Percentiles rank a stretch among this genome's conserved stretches.
These are phyloP conservation scores for Termitomyces sp. DNA, from an alignment of 768 basidiomycete species.

Conservation along the genomic window DNA sequence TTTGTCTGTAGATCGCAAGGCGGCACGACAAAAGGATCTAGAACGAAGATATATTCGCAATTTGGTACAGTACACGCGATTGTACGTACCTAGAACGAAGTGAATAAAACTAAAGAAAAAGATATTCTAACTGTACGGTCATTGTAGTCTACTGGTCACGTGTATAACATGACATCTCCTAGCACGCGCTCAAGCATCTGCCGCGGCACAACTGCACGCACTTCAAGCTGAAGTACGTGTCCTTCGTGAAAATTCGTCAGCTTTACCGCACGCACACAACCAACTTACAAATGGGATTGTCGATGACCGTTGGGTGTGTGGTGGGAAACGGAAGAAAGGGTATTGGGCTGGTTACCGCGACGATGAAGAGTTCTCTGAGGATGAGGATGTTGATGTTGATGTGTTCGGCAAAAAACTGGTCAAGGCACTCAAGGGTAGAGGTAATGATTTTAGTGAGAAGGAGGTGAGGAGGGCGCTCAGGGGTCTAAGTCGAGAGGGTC, in stretches of 20 bases:
- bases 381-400: slow-evolving; percentile 28
- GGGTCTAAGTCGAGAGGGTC: slow-evolving; percentile 55
- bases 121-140: too few relatives aligned
- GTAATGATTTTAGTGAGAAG: slow-evolving; percentile 59
- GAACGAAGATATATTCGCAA: too few relatives aligned
- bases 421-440: slow-evolving; percentile 44
- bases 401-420: slow-evolving; percentile 26
- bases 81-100: too few relatives aligned
- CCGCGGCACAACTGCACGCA: slow-evolving; percentile 80
- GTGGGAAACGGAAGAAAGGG: slow-evolving; percentile 53
- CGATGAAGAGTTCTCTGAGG: slow-evolving; percentile 27
- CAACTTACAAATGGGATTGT: slow-evolving; percentile 18
- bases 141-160: too few relatives aligned
- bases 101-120: too few relatives aligned
- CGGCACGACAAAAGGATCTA: too few relatives aligned
- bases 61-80: too few relatives aligned
- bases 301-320: slow-evolving; percentile 43
- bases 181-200: slow-evolving; percentile 72
- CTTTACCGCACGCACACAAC: slow-evolving; percentile 9
- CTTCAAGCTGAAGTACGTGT: slow-evolving; percentile 76
- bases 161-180: slow-evolving; percentile 32
- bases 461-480: slow-evolving; percentile 63
- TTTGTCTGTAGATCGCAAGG: too few relatives aligned
- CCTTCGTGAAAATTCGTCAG: slow-evolving; percentile 39
- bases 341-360: slow-evolving; percentile 72